phyloP scores from a whole-genome alignment of 768 basidiomycete genomes.

The Dioszegia crocea region DNA sequence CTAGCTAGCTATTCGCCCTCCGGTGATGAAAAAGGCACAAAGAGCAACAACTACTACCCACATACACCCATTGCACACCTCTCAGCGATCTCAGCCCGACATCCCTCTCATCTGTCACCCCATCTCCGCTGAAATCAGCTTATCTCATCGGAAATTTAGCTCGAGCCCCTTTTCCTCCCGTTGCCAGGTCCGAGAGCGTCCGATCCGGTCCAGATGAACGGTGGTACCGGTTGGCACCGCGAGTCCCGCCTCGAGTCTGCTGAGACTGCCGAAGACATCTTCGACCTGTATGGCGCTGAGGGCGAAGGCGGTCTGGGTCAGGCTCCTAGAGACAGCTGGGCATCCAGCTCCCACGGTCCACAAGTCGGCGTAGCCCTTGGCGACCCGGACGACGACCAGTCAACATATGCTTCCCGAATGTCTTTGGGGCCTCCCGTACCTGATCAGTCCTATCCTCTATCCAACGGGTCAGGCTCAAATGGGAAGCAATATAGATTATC shows the following conservation, averaged over 20 bases:
- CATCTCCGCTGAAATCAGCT: too few species aligned
- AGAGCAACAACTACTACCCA: too few species aligned
- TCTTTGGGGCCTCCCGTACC: background rate
- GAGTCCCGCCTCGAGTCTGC: slow-evolving; percentile 4
- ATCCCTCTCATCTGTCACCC: too few species aligned
- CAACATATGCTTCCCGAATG: background rate
- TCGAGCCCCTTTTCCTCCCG: background rate
- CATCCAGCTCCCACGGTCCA: background rate
- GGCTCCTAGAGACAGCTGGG: background rate
- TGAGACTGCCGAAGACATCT: slow-evolving; percentile 31
- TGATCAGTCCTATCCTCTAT: background rate
- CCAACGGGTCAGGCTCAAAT: background rate
- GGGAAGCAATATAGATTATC: background rate
- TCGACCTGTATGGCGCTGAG: slow-evolving; percentile 24
- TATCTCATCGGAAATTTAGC: too few species aligned
- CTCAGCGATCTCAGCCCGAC: background rate
- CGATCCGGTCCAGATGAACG: background rate
- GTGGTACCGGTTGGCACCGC: background rate
- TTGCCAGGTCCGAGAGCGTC: too few species aligned
- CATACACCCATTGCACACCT: too few species aligned
- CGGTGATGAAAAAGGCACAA: too few species aligned
- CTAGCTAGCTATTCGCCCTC: background rate
- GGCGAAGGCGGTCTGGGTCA: background rate
- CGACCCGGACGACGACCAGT: background rate
- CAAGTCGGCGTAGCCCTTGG: background rate